Base-by-base conservation (phyloP, 805 yeast genomes). In the Tetrapisispora arboricola region DNA sequence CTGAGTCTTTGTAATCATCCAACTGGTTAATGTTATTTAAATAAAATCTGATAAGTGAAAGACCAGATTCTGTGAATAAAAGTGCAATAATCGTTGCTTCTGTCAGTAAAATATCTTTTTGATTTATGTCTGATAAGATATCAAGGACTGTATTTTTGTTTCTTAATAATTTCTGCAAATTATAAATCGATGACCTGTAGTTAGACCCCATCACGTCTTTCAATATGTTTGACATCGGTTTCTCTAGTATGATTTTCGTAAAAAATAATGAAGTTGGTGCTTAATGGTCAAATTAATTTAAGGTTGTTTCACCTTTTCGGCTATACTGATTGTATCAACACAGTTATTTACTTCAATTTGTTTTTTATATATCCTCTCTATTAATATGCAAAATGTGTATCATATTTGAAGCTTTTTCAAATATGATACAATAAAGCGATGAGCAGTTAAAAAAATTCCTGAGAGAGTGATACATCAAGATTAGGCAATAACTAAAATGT, bases 51-150 rank as follows among this genome's bases (percentile, higher is more conserved):
- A 53, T 25, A 13, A 52, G 36, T 11, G 56, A 49, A 3, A 36
- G 36, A 6, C 63, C 63, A 3, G 57, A 28, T 29, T 37, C 41
- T 6, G 63, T 57, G 8, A 54, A 48, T 29, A 54, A 49, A 2
- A 55, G 40, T 10, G 48, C 45, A 15, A 55, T 30, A 9, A 47
- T 22, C 9, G 48, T 24, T 18, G 48, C 39, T 41, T 52, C 53
- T 4, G 43, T 31, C 6, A 43, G n/a, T 30, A 49, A 34, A 3
- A 43, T 8, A 13, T 20, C 18, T n/a, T 36, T 17, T 6, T 17
- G 7, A 5, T 39, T 26, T 18, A 31, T 15, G 29, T 41, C 35
- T 13, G 35, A 21, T 10, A 37, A n/a, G 6, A 33, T 22, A 26
- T 29, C 38, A 7, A 39, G 19, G 2, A 39, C 15, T 22, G 15